These are phyloP conservation scores for Yamadazyma phyllophila DNA, from an alignment of 805 yeast genomes.

Conservation along the genomic window DNA sequence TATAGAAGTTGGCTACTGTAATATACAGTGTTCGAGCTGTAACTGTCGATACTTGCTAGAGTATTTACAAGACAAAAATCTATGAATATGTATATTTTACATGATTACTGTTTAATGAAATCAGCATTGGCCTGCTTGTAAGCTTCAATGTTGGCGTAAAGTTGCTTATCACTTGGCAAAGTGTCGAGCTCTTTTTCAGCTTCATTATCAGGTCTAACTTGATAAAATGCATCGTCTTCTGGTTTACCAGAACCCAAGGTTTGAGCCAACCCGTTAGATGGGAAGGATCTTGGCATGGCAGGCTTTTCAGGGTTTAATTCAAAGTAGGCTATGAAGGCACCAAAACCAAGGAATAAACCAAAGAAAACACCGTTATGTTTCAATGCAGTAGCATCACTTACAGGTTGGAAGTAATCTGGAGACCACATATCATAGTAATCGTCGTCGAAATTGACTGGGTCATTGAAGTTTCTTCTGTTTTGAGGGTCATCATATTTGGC, in stretches of 20 bases:
- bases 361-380: slow-evolving; percentile 54
- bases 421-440: slow-evolving; percentile 84
- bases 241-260: slow-evolving; percentile 64
- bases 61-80: too few relatives aligned
- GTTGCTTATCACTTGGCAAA: slow-evolving; percentile 30
- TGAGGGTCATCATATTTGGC: slow-evolving; percentile 76
- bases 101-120: slow-evolving; percentile 27
- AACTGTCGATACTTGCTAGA: too few relatives aligned
- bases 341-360: slow-evolving; percentile 41
- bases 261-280: slow-evolving; percentile 70
- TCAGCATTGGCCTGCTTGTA: slow-evolving; percentile 37
- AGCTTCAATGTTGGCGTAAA: slow-evolving; percentile 27
- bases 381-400: slow-evolving; percentile 59
- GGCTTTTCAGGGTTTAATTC: slow-evolving; percentile 61
- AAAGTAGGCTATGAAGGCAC: slow-evolving; percentile 41
- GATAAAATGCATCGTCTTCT: slow-evolving; percentile 43
- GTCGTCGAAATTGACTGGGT: slow-evolving; percentile 68
- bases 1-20: too few relatives aligned
- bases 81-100: slow-evolving; percentile 12
- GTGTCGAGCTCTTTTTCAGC: slow-evolving; percentile 39
- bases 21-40: too few relatives aligned
- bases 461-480: slow-evolving; percentile 73
- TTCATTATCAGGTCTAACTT: slow-evolving; percentile 38
- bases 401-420: slow-evolving; percentile 68
- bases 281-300: slow-evolving; percentile 74